Conservation (phyloP, 768 basidiomycete species). For the Leccinum olivaceopallidum region DNA sequence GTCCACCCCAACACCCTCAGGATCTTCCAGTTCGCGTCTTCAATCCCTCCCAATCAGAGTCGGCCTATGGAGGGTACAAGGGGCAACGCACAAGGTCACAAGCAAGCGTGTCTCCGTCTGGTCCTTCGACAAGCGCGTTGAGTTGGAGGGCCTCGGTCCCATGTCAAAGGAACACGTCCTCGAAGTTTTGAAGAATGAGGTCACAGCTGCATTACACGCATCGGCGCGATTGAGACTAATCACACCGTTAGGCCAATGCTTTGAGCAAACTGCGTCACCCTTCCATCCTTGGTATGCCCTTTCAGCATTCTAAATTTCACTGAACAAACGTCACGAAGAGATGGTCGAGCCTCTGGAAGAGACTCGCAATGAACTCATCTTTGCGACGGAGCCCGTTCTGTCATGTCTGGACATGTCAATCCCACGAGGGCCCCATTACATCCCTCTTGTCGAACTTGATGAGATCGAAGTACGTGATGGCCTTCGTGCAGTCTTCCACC, state of each 20-base stretch:
- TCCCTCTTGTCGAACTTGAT: constrained; percentile 78
- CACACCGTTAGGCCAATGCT: constrained; percentile 66
- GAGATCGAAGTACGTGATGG: constrained; percentile 80
- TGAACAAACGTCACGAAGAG: constrained; percentile 48
- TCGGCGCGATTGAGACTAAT: constrained; percentile 9
- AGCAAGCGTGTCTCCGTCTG: constrained; percentile 91
- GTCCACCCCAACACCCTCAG: constrained; percentile 37
- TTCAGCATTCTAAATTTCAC: constrained; percentile 4
- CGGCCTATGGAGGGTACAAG: constrained; percentile 88
- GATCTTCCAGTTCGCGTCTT: constrained; percentile 38
- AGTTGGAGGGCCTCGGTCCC: constrained; percentile 69
- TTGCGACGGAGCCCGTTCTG: constrained; percentile 89
- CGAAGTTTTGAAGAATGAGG: constrained; percentile 91
- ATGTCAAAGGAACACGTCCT: constrained; percentile 70
- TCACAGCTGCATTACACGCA: constrained; percentile 33
- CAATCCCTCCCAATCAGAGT: constrained; percentile 52
- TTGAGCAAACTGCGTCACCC: constrained; percentile 88
- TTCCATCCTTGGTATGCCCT: constrained; percentile 73
- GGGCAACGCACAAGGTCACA: constrained; percentile 86
- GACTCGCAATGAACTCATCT: constrained; percentile 82
- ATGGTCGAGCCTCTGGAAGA: constrained; percentile 98
- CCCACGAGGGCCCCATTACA: constrained; percentile 55
- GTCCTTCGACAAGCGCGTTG: constrained; percentile 84
- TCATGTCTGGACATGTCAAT: constrained; percentile 82
- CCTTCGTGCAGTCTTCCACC: not conserved